phyloP scores from a whole-genome alignment of 345 rosid genomes.

The Camelina sativa region DNA sequence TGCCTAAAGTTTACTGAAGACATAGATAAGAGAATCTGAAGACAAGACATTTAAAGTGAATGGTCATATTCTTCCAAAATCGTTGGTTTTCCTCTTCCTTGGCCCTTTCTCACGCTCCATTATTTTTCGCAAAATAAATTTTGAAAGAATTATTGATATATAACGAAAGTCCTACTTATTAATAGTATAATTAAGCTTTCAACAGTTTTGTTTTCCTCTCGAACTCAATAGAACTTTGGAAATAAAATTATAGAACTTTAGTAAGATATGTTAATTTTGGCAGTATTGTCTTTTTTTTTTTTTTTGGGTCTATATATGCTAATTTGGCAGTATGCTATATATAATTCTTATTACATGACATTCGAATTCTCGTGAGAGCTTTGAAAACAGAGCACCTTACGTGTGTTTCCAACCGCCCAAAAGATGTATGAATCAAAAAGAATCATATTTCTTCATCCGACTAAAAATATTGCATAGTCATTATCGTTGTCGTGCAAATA shows the following conservation, averaged over 20 bases:
- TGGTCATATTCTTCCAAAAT: neutral
- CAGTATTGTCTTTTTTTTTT: neutral
- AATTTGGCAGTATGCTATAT: neutral
- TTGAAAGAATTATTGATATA: neutral
- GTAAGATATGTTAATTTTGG: neutral
- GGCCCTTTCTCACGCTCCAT: neutral
- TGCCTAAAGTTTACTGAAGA: neutral
- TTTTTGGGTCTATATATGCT: neutral
- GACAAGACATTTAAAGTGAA: neutral
- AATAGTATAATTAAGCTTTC: neutral
- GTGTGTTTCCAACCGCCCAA: neutral
- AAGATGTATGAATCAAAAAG: neutral
- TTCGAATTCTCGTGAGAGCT: slow-evolving; percentile 4
- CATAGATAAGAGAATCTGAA: neutral
- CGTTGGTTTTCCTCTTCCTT: neutral
- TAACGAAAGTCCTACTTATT: neutral
- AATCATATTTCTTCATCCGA: neutral
- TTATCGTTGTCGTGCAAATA: slow-evolving; percentile 33
- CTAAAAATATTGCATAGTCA: slow-evolving; percentile 13
- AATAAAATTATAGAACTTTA: neutral
- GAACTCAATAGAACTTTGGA: neutral
- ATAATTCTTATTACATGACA: neutral
- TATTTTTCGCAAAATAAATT: neutral
- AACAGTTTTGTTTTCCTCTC: neutral
- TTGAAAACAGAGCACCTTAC: slow-evolving; percentile 5